phyloP scores from a whole-genome alignment of 495 filamentous ascomycete genomes.

The Immersiella caudata region DNA sequence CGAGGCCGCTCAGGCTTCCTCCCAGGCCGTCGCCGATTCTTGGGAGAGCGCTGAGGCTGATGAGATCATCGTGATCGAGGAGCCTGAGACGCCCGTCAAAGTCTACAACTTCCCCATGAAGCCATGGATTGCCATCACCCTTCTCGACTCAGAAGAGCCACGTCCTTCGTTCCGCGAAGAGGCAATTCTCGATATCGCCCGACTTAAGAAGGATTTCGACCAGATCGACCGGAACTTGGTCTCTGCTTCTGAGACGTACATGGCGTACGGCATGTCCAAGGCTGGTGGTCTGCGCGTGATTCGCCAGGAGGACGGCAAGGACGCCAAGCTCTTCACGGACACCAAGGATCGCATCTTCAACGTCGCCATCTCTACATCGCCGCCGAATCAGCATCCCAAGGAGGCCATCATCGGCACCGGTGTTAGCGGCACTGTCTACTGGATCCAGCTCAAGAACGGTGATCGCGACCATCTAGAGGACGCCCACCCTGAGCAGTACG shows the following conservation, averaged over 20 bases:
- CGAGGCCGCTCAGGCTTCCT: slow-evolving; percentile 49
- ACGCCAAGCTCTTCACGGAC: slow-evolving; percentile 84
- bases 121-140: slow-evolving; percentile 83
- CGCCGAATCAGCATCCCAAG: slow-evolving; percentile 52
- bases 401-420: slow-evolving; percentile 90
- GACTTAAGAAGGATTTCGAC: slow-evolving; percentile 95
- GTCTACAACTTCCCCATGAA: slow-evolving; percentile 96
- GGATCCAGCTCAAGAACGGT: slow-evolving; percentile 72
- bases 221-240: slow-evolving; percentile 93
- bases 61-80: slow-evolving; percentile 73
- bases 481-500: slow-evolving; percentile 70
- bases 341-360: slow-evolving; percentile 91
- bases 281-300: slow-evolving; percentile 89
- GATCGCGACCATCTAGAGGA: slow-evolving; percentile 74
- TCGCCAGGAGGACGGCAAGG: slow-evolving; percentile 86
- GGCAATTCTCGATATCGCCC: slow-evolving; percentile 81
- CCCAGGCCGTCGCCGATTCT: slow-evolving; percentile 61
- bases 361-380: slow-evolving; percentile 73
- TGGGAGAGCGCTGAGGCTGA: slow-evolving; percentile 77
- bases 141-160: slow-evolving; percentile 50
- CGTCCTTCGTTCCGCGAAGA: slow-evolving; percentile 66
- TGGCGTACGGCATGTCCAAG: slow-evolving; percentile 90
- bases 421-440: slow-evolving; percentile 92
- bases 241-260: slow-evolving; percentile 86
- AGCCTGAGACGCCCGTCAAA: slow-evolving; percentile 63